Base-by-base conservation (phyloP, 176 grass and related monocot species). In the Aegilops sharonensis region DNA sequence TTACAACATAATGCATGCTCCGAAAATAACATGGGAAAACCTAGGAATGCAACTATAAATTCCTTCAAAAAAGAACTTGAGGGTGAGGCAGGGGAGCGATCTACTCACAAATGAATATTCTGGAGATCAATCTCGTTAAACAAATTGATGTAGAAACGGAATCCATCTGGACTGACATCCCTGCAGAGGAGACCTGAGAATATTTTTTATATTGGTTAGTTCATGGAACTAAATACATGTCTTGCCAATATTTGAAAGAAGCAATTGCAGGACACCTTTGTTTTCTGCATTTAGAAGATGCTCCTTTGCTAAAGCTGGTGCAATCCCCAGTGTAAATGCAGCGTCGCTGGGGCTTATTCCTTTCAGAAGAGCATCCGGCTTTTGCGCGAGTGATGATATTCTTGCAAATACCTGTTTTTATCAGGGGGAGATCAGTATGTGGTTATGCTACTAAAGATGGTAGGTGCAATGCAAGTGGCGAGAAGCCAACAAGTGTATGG, bases 241-340 rank as follows among this genome's bases (percentile, higher is more conserved):
- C 65, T 69, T 85, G 27, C 61, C 50, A 31, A 91, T 57, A 77
- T 4, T 64, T 75, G 10, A 47, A 90, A 77, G 18, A 21, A 24
- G 24, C 48, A 78, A 12, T 30, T 3, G 3, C 40, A 54, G 50
- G 65, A 83, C 70, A 97, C 97, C 97, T 94, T 80, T 94, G 86
- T 68, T 99, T 94, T 99, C 97, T 78, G 97, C 97, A 94, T 91
- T 89, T 83, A 97, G 89, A 83, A 99, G 92, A 90, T 99, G 97
- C 37, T 97, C 94, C 80, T 99, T 99, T 0, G 94, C 94, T 85
- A 99, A 92, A 84, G 94, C 97, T 83, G 97, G 97, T 54, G 97
- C 94, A 81, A 99, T 97, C 65, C 97, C 97, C 68, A 97, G 88
- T 71, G 97, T 94, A 77, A 99, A 94, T 78, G 97, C 97, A 56